These are phyloP conservation scores for Claviceps sorghi DNA, from an alignment of 2,329 filamentous ascomycete genomes.

Conservation along the genomic window DNA sequence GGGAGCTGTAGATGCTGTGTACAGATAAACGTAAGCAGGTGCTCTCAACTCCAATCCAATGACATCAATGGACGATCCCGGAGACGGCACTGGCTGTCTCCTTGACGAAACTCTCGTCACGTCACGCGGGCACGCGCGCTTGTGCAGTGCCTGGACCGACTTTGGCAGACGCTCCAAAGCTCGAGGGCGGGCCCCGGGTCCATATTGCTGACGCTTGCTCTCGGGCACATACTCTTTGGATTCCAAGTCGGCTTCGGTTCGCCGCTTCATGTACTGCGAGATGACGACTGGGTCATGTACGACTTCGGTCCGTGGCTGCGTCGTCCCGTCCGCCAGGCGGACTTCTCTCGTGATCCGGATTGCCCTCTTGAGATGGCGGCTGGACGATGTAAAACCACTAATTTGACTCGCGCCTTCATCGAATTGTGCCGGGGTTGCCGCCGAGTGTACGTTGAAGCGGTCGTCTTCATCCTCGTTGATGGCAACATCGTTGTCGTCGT, in stretches of 20 bases:
- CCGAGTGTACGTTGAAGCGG: conserved; percentile 56
- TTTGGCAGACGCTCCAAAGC: conserved; percentile 9
- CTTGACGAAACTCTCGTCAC: conserved; percentile 2
- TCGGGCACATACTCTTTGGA: conserved; percentile 50
- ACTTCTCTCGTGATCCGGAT: conserved; percentile 57
- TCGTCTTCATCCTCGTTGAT: conserved; percentile 48
- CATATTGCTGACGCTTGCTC: conserved; percentile 4
- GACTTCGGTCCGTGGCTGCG: conserved; percentile 49
- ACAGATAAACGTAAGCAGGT: conserved; percentile 24
- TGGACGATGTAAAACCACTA: conserved; percentile 50
- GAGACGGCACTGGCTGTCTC: conserved; percentile 13
- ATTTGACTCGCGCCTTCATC: conserved; percentile 75
- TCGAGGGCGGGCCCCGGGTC: conserved; percentile 4
- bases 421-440: conserved; percentile 48
- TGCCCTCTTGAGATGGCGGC: conserved; percentile 52
- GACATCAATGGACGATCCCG: conserved; percentile 16
- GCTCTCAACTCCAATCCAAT: conserved; percentile 21
- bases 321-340: conserved; percentile 29
- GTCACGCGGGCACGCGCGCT: conserved; percentile 9
- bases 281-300: conserved; percentile 77
- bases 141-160: conserved; percentile 9
- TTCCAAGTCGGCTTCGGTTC: conserved; percentile 55
- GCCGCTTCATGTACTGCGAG: conserved; percentile 70
- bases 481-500: conserved; percentile 46
- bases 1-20: conserved; percentile 34